A percentile compares a stretch with the other conserved stretches of the same genome.
phyloP scores from a whole-genome alignment of 1,284 basidiomycete species.

The Moesziomyces globuligerus region DNA sequence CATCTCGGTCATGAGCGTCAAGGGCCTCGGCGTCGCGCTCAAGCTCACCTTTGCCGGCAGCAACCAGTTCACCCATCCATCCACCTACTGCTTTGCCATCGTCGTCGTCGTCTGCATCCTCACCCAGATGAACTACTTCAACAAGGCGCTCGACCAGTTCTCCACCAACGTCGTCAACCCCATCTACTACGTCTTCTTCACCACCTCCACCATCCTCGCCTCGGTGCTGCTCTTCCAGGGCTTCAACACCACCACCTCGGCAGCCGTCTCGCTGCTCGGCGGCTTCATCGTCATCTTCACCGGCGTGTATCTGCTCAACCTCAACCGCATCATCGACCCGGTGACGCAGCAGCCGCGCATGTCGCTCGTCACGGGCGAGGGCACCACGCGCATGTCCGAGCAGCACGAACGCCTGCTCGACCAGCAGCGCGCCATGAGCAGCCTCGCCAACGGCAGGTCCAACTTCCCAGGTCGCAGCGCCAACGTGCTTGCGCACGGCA shows the following conservation, averaged over 20 bases:
- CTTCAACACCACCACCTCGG: constrained; percentile 86
- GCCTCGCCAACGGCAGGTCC: constrained; percentile 33
- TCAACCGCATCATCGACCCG: constrained; percentile 61
- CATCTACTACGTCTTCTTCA: constrained; percentile 98
- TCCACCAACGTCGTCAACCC: constrained; percentile 99
- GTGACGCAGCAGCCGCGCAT: constrained; percentile 60
- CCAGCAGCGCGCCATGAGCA: constrained; percentile 47
- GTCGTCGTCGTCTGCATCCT: constrained; percentile 87
- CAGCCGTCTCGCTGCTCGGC: constrained; percentile 63
- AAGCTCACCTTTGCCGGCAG: constrained; percentile 93
- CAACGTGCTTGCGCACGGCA: constrained; percentile 26
- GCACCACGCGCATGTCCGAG: constrained; percentile 51
- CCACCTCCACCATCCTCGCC: constrained; percentile 92
- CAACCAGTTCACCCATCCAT: constrained; percentile 93
- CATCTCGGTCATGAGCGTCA: constrained; percentile 87
- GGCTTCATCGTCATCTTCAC: constrained; percentile 66
- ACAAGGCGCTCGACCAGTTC: constrained; percentile 96
- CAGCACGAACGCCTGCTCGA: constrained; percentile 56
- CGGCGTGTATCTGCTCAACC: constrained; percentile 66
- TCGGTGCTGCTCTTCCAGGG: constrained; percentile 97
- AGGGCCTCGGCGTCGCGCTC: constrained; percentile 94
- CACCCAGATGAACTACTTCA: constrained; percentile 99
- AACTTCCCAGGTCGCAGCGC: constrained; percentile 34
- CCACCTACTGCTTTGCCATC: constrained; percentile 92
- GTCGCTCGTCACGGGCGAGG: constrained; percentile 61